phyloP scores from a whole-genome alignment of 2,329 filamentous ascomycete genomes.

The Aspergillus pseudoterreus region DNA sequence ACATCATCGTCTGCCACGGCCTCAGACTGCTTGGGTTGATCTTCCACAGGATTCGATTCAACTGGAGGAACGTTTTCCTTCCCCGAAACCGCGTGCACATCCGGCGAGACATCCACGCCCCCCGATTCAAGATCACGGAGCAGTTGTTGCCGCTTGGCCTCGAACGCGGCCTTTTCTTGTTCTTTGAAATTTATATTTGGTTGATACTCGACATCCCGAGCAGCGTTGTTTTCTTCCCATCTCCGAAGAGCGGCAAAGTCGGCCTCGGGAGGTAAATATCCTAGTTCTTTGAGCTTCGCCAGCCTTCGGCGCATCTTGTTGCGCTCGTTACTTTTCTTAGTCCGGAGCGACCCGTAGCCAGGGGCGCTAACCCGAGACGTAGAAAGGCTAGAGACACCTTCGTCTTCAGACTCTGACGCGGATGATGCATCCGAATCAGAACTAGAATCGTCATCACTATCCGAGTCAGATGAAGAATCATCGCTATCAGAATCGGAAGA shows the following conservation, averaged over 20 bases:
- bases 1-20: conserved; percentile 6
- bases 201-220: conserved; percentile 18
- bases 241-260: conserved; percentile 47
- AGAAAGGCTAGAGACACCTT: conserved; percentile 16
- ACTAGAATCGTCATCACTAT: conserved; percentile 30
- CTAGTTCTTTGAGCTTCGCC: conserved; percentile 51
- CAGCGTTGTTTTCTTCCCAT: conserved; percentile 29
- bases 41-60: conserved; percentile 4
- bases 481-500: neutral
- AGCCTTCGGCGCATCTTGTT: conserved; percentile 50
- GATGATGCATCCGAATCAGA: conserved; percentile 22
- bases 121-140: conserved; percentile 51
- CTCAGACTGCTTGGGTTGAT: conserved; percentile 10
- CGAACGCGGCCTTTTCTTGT: conserved; percentile 43
- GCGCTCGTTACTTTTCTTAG: conserved; percentile 55
- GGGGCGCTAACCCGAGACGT: conserved; percentile 36
- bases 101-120: conserved; percentile 46
- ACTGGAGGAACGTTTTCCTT: conserved; percentile 28
- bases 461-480: conserved; percentile 28
- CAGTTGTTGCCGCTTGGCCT: conserved; percentile 49
- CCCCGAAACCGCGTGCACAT: conserved; percentile 9
- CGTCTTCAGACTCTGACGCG: conserved; percentile 35
- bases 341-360: conserved; percentile 48
- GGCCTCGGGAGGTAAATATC: conserved; percentile 49
- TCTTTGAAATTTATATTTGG: conserved; percentile 14